A percentile compares a stretch with the other conserved stretches of the same genome.
These are phyloP conservation scores for Metroxylon sagu DNA, from an alignment of 176 grass and related monocot species.

Conservation along the genomic window DNA sequence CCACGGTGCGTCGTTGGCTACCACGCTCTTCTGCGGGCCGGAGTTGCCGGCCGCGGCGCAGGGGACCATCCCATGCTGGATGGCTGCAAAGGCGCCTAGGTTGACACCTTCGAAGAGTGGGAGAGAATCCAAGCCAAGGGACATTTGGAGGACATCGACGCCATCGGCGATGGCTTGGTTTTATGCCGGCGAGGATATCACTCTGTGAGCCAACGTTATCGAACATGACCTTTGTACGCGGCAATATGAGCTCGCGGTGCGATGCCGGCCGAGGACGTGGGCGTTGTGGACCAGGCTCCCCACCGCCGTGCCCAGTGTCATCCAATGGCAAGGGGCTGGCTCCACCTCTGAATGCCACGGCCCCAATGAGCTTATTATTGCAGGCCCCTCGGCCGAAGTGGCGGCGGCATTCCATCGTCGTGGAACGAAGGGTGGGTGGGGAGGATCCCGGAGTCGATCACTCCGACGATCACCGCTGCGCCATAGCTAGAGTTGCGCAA, in stretches of 20 bases:
- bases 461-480: neutral
- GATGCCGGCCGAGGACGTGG: neutral
- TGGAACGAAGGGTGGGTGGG: neutral
- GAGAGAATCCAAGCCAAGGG: neutral
- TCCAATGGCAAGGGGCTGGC: too few species aligned
- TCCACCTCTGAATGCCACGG: neutral
- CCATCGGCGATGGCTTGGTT: neutral
- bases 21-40: neutral
- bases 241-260: neutral
- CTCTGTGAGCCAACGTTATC: neutral
- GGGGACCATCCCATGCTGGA: neutral
- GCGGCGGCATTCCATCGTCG: neutral
- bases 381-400: neutral
- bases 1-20: neutral
- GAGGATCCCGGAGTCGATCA: neutral
- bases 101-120: neutral
- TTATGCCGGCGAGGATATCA: neutral
- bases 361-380: conserved; percentile 1
- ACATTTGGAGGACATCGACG: neutral
- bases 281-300: neutral
- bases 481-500: too few species aligned
- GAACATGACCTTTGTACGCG: neutral
- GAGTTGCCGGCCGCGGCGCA: neutral
- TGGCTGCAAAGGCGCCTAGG: neutral
- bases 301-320: too few species aligned